These are phyloP conservation scores for Funneliformis geosporum DNA, from an alignment of 192 early-diverging fungal species.

Conservation along the genomic window DNA sequence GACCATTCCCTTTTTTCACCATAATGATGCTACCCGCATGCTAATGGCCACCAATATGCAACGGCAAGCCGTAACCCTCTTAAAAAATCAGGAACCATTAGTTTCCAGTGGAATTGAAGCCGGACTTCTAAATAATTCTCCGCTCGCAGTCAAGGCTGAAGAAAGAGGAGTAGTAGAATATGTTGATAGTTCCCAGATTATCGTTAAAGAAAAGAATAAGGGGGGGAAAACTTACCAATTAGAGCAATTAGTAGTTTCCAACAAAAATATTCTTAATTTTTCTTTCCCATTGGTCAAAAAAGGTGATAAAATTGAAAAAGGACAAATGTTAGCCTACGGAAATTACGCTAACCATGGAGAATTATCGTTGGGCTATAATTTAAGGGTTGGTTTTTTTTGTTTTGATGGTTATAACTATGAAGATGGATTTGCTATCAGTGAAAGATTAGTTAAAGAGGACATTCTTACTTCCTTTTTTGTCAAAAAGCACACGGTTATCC, in stretches of 20 bases:
- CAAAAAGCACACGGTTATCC: slow-evolving; percentile 19
- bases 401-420: slow-evolving; percentile 27
- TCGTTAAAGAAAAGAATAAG: slow-evolving; percentile 20
- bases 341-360: slow-evolving; percentile 13
- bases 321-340: slow-evolving; percentile 16
- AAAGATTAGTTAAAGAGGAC: slow-evolving; percentile 19
- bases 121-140: not conserved
- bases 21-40: slow-evolving; percentile 29
- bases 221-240: slow-evolving; percentile 14
- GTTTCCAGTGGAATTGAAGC: slow-evolving; percentile 7
- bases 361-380: slow-evolving; percentile 23
- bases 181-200: slow-evolving; percentile 20
- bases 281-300: slow-evolving; percentile 10
- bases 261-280: slow-evolving; percentile 24
- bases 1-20: slow-evolving; percentile 25
- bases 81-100: slow-evolving; percentile 21
- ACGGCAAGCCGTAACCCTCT: slow-evolving; percentile 10
- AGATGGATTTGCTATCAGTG: not conserved
- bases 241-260: slow-evolving; percentile 5
- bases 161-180: slow-evolving; percentile 28
- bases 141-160: not conserved
- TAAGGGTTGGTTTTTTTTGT: slow-evolving; percentile 15
- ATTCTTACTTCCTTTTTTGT: slow-evolving; percentile 27
- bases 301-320: slow-evolving; percentile 11
- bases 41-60: slow-evolving; percentile 22